A percentile compares a stretch with the other conserved stretches of the same genome.
Evolutionary conservation across 2,329 filamentous ascomycete genomes (phyloP).

Genomic region (Sclerotinia borealis): DNA sequence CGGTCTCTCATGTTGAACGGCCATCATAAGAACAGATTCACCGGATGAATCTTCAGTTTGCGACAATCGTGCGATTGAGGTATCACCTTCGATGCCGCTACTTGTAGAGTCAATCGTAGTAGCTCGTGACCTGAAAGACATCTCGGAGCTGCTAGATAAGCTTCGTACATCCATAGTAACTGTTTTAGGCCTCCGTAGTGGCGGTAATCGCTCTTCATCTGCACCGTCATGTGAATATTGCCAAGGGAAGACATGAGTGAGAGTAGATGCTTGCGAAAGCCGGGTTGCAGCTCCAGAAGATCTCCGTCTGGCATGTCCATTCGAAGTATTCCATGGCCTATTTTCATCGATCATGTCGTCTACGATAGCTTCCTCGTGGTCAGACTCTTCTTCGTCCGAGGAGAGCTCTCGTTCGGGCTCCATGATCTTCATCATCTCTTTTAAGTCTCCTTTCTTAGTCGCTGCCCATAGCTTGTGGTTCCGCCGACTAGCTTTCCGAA

Average conservation of each 20-base stretch:
- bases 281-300: constrained; percentile 21
- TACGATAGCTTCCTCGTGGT: constrained; percentile 36
- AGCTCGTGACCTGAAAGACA: constrained; percentile 75
- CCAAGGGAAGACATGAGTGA: constrained; percentile 90
- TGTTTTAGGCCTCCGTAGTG: constrained; percentile 38
- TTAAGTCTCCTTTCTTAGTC: constrained; percentile 67
- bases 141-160: constrained; percentile 77
- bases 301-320: constrained; percentile 22
- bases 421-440: constrained; percentile 70
- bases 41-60: constrained; percentile 66
- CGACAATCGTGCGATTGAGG: constrained; percentile 71
- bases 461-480: constrained; percentile 89
- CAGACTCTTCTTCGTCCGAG: constrained; percentile 27
- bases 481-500: constrained; percentile 77
- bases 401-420: constrained; percentile 51
- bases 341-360: constrained; percentile 43
- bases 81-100: constrained; percentile 75
- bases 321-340: constrained; percentile 27
- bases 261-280: constrained; percentile 31
- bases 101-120: constrained; percentile 69
- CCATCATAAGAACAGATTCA: constrained; percentile 86
- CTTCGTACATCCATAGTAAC: constrained; percentile 89
- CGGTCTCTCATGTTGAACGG: constrained; percentile 64
- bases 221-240: constrained; percentile 50
- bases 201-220: constrained; percentile 33